Evolutionary conservation across 2,329 filamentous ascomycete species (phyloP), one percentile per base, ranked within the genome.

Genomic region (Amauroascus verrucosus): DNA sequence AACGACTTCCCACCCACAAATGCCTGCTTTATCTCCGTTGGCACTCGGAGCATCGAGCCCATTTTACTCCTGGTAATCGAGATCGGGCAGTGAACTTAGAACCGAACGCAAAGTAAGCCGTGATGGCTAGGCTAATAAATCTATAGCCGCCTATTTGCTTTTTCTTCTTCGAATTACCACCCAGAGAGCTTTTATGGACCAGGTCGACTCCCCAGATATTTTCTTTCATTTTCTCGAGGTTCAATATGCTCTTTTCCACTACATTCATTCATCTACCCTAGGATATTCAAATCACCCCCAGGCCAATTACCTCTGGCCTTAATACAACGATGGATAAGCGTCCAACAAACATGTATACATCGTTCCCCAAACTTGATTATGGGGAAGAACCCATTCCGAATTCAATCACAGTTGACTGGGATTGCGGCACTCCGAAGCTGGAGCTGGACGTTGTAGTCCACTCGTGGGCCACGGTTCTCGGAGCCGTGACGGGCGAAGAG

Each of bases 401-500:
- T 8, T 40, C 44, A 20, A 38, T 26, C 43, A 43, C 44, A 13
- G 48, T 53, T 18, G 30, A 47, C 11, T 60, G 57, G 58, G 46
- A 48, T 13, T 51, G 45, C 32, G 51, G 46, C 11, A 24, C 7
- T 37, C 24, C 33, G 33, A 26, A 33, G 13, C 45, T 56, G 24
- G 24, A 49, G n/a, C 20, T 57, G 18, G 48, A 56, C 20, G 30
- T 46, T 6, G 35, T 60, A 18, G 37, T 54, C 26, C 43, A 55
- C 43, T 57, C 58, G 16, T 70, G 67, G 66, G 66, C 65, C 26
- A 22, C 54, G 3, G 57, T 67, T 16, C 57, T 69, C 45, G 57
- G 58, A 40, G 57, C 59, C 30, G 63, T 65, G 47, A 69, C 66
- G n/a, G 61, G 60, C 30, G 62, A 67, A 33, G 62, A 67, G 47